Conservation (phyloP, 2,329 filamentous ascomycete genomes). For the Keithomyces neogunnii region DNA sequence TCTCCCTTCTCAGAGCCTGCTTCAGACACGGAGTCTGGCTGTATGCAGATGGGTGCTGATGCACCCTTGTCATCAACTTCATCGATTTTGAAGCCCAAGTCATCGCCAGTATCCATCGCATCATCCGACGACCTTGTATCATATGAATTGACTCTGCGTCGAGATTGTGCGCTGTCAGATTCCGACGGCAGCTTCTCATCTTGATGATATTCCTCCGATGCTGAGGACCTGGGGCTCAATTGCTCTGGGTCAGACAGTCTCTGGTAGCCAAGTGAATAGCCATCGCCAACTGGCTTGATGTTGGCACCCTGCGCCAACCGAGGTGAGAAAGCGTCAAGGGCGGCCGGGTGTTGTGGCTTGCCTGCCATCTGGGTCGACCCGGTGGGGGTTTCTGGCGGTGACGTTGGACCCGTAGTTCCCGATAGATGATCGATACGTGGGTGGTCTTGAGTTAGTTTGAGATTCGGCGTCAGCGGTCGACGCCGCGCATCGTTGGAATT, state of each 20-base stretch:
- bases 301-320: slow-evolving; percentile 26
- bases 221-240: slow-evolving; percentile 27
- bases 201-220: slow-evolving; percentile 17
- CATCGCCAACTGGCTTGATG: slow-evolving; percentile 33
- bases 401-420: slow-evolving; percentile 29
- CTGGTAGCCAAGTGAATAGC: slow-evolving; percentile 34
- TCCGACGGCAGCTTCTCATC: slow-evolving; percentile 8
- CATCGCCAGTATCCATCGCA: not conserved
- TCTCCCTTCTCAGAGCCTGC: too few species aligned
- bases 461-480: slow-evolving; percentile 33
- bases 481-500: slow-evolving; percentile 14
- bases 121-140: not conserved
- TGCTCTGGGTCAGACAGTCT: slow-evolving; percentile 24
- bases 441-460: slow-evolving; percentile 25
- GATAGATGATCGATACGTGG: slow-evolving; percentile 13
- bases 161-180: not conserved
- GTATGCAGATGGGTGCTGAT: too few species aligned
- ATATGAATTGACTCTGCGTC: not conserved
- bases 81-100: not conserved
- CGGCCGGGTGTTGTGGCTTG: slow-evolving; percentile 23
- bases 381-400: slow-evolving; percentile 39
- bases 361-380: slow-evolving; percentile 25
- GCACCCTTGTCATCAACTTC: not conserved
- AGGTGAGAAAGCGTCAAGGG: slow-evolving; percentile 22
- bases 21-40: too few species aligned